These are phyloP conservation scores for Scheffersomyces ergatensis DNA, from an alignment of 805 yeast genomes.

Conservation along the genomic window DNA sequence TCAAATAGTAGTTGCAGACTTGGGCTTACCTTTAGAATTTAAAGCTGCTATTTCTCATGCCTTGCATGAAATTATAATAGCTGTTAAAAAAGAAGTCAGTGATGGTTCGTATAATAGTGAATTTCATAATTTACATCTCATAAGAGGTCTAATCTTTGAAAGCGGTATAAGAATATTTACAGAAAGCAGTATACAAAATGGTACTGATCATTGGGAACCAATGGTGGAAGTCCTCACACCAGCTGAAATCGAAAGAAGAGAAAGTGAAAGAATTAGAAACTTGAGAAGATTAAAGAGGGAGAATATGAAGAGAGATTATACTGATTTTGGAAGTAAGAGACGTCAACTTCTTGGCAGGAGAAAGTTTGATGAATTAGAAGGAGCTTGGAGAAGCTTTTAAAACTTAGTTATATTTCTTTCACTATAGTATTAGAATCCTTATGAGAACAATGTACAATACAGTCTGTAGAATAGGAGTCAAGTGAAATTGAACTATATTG, in stretches of 20 bases:
- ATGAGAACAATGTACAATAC: no score
- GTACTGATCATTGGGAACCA: constrained; percentile 87
- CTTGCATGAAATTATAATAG: constrained; percentile 72
- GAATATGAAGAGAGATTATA: constrained; percentile 61
- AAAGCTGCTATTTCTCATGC: constrained; percentile 87
- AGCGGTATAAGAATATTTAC: constrained; percentile 41
- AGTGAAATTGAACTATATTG: no score
- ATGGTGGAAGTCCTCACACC: constrained; percentile 80
- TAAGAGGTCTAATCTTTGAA: constrained; percentile 42
- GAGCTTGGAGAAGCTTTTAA: constrained; percentile 10
- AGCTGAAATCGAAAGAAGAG: constrained; percentile 92
- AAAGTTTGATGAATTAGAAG: constrained; percentile 51
- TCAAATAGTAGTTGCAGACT: constrained; percentile 71
- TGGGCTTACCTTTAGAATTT: constrained; percentile 84
- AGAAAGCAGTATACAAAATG: constrained; percentile 69
- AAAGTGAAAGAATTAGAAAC: constrained; percentile 90
- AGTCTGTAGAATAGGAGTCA: no score
- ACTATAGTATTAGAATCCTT: no score
- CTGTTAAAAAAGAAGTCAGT: constrained; percentile 76
- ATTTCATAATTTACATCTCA: constrained; percentile 40
- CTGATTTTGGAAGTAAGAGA: constrained; percentile 27
- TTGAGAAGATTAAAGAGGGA: constrained; percentile 91
- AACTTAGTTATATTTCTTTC: neutral
- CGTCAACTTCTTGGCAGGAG: constrained; percentile 43
- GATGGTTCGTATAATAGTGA: constrained; percentile 52